A percentile compares a stretch with the other conserved stretches of the same genome.
Conservation (phyloP, 108 stramenopile species). For the Cylindrotheca fusiformis region DNA sequence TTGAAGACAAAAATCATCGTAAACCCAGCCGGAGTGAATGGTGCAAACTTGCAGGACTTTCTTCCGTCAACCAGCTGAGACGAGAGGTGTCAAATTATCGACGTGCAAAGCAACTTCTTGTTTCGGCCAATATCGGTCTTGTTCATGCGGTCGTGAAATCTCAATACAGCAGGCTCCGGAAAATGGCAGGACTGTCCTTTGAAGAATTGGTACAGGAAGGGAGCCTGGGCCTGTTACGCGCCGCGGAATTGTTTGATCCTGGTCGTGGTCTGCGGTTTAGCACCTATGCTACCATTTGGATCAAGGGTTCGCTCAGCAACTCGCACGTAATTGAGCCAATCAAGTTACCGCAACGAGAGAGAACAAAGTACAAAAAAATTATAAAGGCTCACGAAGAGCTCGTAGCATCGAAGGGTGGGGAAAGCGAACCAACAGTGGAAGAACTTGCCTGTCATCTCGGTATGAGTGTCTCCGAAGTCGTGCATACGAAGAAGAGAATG, state of each 20-base stretch:
- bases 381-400: constrained; percentile 43
- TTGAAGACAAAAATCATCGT: constrained; percentile 36
- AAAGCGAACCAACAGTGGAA: constrained; percentile 30
- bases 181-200: constrained; percentile 38
- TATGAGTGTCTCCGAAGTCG: constrained; percentile 42
- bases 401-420: constrained; percentile 27
- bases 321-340: constrained; percentile 52
- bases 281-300: constrained; percentile 98
- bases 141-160: constrained; percentile 74
- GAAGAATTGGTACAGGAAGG: constrained; percentile 95
- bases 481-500: constrained; percentile 51
- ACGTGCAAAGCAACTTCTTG: constrained; percentile 67
- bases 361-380: constrained; percentile 71
- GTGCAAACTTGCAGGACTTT: constrained; percentile 54
- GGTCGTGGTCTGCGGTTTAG: constrained; percentile 82
- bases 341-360: constrained; percentile 61
- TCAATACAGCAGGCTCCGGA: constrained; percentile 28
- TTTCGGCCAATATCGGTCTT: constrained; percentile 75
- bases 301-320: constrained; percentile 83
- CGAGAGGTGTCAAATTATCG: constrained; percentile 59
- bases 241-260: constrained; percentile 93
- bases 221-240: constrained; percentile 84
- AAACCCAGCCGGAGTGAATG: constrained; percentile 54
- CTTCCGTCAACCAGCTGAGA: constrained; percentile 51
- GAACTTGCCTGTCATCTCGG: constrained; percentile 48